Percentiles rank a stretch among this genome's conserved stretches.
phyloP scores from a whole-genome alignment of 2,329 filamentous ascomycete genomes.

The Ophiobolus disseminans region DNA sequence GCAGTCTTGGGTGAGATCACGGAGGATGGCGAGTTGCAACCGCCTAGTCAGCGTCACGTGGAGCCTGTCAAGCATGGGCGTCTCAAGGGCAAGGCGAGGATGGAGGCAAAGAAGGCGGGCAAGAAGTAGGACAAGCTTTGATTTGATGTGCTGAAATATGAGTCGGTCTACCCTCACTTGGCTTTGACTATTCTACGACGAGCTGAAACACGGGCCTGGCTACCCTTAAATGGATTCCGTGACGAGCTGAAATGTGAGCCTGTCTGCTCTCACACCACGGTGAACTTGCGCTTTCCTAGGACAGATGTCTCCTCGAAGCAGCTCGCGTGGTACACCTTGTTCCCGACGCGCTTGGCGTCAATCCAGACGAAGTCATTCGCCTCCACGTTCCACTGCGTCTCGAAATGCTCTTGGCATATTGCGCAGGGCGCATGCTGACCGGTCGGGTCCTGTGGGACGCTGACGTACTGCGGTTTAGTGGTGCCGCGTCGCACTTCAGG shows the following conservation, averaged over 20 bases:
- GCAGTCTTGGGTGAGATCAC: neutral
- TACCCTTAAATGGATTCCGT: no score
- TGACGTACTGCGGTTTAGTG: no score
- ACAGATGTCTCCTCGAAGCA: conserved; percentile 76
- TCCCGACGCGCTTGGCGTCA: conserved; percentile 80
- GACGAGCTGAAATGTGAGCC: no score
- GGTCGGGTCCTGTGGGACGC: conserved; percentile 79
- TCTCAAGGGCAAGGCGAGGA: neutral
- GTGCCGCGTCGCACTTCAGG: no score
- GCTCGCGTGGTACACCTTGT: conserved; percentile 84
- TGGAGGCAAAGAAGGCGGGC: neutral
- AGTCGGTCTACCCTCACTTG: no score
- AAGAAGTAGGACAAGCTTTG: no score
- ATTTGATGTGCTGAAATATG: no score
- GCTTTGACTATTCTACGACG: no score
- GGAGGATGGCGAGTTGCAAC: neutral
- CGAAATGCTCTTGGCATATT: conserved; percentile 95
- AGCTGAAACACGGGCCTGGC: no score
- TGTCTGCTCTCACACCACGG: no score
- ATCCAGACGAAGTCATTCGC: conserved; percentile 97
- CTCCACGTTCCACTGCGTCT: conserved; percentile 89
- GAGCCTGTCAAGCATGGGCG: neutral
- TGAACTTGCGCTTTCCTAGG: conserved; percentile 48
- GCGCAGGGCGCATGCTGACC: conserved; percentile 82
- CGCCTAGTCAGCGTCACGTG: neutral